These are phyloP conservation scores for Metschnikowia lochheadii DNA, from an alignment of 805 yeast genomes.

Conservation along the genomic window DNA sequence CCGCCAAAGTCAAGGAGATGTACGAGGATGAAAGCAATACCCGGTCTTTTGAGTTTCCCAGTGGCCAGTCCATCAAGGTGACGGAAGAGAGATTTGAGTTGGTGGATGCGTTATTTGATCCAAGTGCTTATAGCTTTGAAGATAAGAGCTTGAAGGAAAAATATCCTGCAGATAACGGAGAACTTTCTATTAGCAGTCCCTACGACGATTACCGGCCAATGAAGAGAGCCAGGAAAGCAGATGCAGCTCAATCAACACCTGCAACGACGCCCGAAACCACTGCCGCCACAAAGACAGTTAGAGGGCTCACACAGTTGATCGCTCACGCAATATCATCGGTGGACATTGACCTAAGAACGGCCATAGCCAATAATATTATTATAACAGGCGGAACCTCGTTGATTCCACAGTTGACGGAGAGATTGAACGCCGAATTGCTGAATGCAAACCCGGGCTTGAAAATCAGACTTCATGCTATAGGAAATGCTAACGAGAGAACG, in stretches of 20 bases:
- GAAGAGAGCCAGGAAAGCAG: constrained; percentile 52
- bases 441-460: constrained; percentile 77
- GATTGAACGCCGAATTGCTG: constrained; percentile 67
- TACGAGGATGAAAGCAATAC: constrained; percentile 27
- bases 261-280: constrained; percentile 17
- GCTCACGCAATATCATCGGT: constrained; percentile 52
- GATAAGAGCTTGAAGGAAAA: constrained; percentile 19
- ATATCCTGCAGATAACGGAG: constrained; percentile 49
- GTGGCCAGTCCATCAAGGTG: constrained; percentile 64
- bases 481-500: constrained; percentile 71
- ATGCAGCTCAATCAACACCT: constrained; percentile 31
- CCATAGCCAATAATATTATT: constrained; percentile 83
- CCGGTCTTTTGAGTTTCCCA: constrained; percentile 68
- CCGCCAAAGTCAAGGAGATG: constrained; percentile 22
- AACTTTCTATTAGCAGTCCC: constrained; percentile 41
- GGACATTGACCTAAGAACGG: constrained; percentile 81
- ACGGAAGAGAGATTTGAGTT: constrained; percentile 57
- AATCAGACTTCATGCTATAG: constrained; percentile 77
- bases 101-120: constrained; percentile 72
- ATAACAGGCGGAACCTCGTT: constrained; percentile 82
- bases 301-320: constrained; percentile 59
- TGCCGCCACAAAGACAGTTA: constrained; percentile 17
- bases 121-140: constrained; percentile 41
- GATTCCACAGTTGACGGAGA: constrained; percentile 75
- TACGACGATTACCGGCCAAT: constrained; percentile 68